Evolutionary conservation across 176 grass and related monocot species (phyloP).

Genomic region (Bonia amplexicaulis): DNA sequence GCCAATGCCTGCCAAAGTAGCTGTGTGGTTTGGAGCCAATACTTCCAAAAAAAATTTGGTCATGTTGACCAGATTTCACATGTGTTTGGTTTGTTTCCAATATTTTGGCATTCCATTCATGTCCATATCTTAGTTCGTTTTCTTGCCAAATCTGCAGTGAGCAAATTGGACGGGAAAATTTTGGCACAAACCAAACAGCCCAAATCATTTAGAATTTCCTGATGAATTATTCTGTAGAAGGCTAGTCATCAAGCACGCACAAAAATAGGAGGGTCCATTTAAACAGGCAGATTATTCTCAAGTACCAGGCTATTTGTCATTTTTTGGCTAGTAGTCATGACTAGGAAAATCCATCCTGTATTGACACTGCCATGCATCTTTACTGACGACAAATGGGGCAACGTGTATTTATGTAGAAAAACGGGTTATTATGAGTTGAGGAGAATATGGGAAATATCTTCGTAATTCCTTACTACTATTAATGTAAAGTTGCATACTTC

Average conservation of each 20-base stretch:
- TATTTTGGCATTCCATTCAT: background rate
- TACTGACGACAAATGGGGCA: background rate
- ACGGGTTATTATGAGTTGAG: too few species aligned
- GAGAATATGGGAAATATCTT: too few species aligned
- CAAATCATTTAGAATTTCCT: background rate
- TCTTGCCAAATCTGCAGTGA: background rate
- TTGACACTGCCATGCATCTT: background rate
- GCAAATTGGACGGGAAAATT: background rate
- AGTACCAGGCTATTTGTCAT: background rate
- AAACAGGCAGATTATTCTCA: background rate
- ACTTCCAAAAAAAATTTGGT: background rate
- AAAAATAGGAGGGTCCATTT: background rate
- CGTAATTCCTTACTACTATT: too few species aligned
- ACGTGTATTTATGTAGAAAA: background rate
- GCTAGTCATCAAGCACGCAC: background rate
- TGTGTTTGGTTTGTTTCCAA: too few species aligned
- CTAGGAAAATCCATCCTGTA: background rate
- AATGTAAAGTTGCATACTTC: too few species aligned
- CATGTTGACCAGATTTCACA: too few species aligned
- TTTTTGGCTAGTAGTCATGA: background rate
- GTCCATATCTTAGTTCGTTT: background rate
- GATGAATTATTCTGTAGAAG: background rate
- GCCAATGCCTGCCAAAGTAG: background rate
- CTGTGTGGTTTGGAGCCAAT: background rate
- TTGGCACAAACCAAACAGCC: background rate